A percentile compares a stretch with the other conserved stretches of the same genome.
Evolutionary conservation across 1,284 basidiomycete genomes (phyloP).

Genomic region (Tilletia setariae): DNA sequence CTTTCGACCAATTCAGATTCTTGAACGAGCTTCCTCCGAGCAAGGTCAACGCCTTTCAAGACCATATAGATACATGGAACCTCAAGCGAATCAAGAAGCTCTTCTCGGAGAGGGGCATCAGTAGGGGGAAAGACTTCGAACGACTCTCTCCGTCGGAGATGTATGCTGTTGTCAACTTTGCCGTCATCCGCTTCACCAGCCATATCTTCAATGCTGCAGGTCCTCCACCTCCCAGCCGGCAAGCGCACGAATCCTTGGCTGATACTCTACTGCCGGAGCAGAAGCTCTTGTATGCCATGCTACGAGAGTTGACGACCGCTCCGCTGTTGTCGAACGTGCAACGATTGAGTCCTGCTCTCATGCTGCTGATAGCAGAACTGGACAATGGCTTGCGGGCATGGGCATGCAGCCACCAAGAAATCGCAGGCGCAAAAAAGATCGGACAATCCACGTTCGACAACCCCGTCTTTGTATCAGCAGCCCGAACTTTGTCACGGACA

Average conservation of each 20-base stretch:
- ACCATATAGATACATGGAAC: constrained; percentile 11
- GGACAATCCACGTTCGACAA: background rate
- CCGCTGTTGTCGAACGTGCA: background rate
- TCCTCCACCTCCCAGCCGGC: background rate
- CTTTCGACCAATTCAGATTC: constrained; percentile 29
- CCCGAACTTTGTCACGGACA: background rate
- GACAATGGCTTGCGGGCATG: background rate
- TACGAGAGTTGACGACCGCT: background rate
- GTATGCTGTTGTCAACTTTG: constrained; percentile 7
- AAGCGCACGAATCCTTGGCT: background rate
- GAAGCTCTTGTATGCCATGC: background rate
- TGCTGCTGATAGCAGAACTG: background rate
- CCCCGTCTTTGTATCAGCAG: background rate
- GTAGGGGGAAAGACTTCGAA: background rate
- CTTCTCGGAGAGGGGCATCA: background rate
- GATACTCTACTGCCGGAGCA: background rate
- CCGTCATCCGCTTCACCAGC: background rate
- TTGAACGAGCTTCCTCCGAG: constrained; percentile 21
- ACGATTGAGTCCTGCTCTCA: background rate
- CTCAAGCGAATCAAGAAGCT: background rate
- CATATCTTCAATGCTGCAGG: background rate
- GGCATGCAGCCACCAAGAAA: background rate
- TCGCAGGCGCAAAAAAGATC: background rate
- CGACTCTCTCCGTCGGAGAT: background rate
- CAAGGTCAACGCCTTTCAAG: background rate